Evolutionary conservation across 257 asterid genomes (phyloP).

Genomic region (Solanum sitiens): DNA sequence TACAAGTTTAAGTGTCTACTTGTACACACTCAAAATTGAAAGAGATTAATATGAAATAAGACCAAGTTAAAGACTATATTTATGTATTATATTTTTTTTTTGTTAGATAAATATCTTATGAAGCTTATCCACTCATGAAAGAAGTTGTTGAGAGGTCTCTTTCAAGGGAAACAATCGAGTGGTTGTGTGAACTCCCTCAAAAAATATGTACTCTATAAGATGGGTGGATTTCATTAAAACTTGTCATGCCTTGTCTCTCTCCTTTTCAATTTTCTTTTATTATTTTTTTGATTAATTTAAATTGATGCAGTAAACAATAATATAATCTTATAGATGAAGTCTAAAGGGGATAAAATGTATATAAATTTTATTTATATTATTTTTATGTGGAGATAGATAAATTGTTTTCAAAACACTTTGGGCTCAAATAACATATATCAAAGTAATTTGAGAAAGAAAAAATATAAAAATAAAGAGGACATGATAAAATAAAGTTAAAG

Average conservation of each 20-base stretch:
- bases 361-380: no score
- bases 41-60: fast-evolving
- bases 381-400: no score
- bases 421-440: no score
- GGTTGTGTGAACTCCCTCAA: not conserved
- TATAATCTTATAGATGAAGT: not conserved
- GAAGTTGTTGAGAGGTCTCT: not conserved
- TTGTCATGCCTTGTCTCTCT: not conserved
- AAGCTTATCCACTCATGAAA: not conserved
- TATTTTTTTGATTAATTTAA: no score
- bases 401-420: no score
- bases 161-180: not conserved
- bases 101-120: not conserved
- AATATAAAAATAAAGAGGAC: no score
- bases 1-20: no score
- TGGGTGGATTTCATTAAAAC: not conserved
- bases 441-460: no score
- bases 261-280: no score
- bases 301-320: no score
- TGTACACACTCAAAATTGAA: no score
- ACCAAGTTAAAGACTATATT: fast-evolving
- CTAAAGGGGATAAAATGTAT: not conserved
- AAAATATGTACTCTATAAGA: not conserved
- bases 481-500: no score
- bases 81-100: not conserved